Evolutionary conservation across 2,329 filamentous ascomycete species (phyloP).

Genomic region (Arthrobotrys entomopaga): DNA sequence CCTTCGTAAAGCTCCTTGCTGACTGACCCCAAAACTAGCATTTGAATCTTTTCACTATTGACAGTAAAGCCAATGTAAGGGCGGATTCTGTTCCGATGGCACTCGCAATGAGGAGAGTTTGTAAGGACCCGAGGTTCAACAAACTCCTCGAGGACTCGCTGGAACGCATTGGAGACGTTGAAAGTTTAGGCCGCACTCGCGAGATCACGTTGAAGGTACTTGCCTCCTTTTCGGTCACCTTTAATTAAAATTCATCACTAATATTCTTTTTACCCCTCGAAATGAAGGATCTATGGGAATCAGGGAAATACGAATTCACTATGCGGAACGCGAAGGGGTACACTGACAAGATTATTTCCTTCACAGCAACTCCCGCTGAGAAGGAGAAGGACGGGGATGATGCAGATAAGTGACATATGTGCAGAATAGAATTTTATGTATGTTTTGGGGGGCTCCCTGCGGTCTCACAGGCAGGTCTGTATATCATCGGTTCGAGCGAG

Average conservation of each 20-base stretch:
- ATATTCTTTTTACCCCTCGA: too few relatives aligned
- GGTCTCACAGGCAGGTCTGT: too few relatives aligned
- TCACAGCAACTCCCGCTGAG: conserved; percentile 60
- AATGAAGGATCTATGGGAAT: conserved; percentile 66
- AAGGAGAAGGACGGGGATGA: conserved; percentile 56
- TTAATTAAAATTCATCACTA: too few relatives aligned
- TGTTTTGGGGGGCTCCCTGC: too few relatives aligned
- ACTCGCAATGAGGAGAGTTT: conserved; percentile 86
- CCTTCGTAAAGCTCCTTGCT: background rate
- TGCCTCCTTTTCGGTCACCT: background rate
- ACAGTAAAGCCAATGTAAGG: conserved; percentile 83
- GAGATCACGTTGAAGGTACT: conserved; percentile 87
- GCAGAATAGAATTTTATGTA: conserved; percentile 2
- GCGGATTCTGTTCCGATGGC: conserved; percentile 98
- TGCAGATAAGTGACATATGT: conserved; percentile 32
- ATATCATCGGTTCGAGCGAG: too few relatives aligned
- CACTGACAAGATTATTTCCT: conserved; percentile 61
- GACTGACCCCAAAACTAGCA: conserved; percentile 64
- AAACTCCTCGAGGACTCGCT: conserved; percentile 83
- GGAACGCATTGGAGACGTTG: conserved; percentile 88
- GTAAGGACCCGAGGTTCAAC: conserved; percentile 78
- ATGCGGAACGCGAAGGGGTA: conserved; percentile 62
- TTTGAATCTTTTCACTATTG: conserved; percentile 94
- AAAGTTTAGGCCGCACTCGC: conserved; percentile 90
- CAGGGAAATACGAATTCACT: conserved; percentile 66